Evolutionary conservation across 1,139 yeast genomes (phyloP), one percentile per base, ranked within the genome.

Genomic region (Tardiomyces depauwii): DNA sequence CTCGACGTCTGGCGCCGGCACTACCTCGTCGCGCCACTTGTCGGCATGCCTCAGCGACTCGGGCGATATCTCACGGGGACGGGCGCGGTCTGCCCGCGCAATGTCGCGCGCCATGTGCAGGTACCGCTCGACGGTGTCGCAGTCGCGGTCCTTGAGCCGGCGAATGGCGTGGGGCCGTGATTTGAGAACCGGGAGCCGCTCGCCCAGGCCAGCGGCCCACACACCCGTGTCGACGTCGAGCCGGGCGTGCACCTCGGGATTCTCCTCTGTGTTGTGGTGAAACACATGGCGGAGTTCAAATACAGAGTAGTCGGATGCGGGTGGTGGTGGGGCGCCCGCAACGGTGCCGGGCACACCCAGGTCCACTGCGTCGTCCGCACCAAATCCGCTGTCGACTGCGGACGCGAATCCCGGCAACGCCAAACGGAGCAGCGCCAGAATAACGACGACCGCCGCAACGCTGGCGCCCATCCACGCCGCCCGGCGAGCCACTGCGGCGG

Each of bases 41-140:
- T 39, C 39, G 2, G 39, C 5, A 19, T 18, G 11, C 13, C 19
- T 3, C 11, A n/a, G 18, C 19, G 39, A n/a, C 4, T 10, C n/a
- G 19, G 10, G 19, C 39, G 21, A 3, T 3, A 10, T 19, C 7
- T 5, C 19, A 4, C 39, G 18, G 4, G 12, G 12, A 10, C n/a
- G 4, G 2, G 3, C n/a, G 4, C 21, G 39, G 7, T 36, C 39
- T 4, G n/a, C 21, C 21, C 16, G 36, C 36, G 36, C 36, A 30
- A 30, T 71, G 76, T 91, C 97, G 74, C 98, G 86, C 53, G 99
- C 98, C 61, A 98, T 94, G 76, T 91, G 98, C 67, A 91, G 77
- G 59, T 96, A 93, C 60, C 97, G 88, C 63, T 91, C 91, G 52
- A 82, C 97, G 55, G 97, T 89, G 12, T 36, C 39, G 39, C 19